Percentiles rank a stretch among this genome's conserved stretches.
Conservation (phyloP, 768 basidiomycete genomes). For the Vishniacozyma victoriae region DNA sequence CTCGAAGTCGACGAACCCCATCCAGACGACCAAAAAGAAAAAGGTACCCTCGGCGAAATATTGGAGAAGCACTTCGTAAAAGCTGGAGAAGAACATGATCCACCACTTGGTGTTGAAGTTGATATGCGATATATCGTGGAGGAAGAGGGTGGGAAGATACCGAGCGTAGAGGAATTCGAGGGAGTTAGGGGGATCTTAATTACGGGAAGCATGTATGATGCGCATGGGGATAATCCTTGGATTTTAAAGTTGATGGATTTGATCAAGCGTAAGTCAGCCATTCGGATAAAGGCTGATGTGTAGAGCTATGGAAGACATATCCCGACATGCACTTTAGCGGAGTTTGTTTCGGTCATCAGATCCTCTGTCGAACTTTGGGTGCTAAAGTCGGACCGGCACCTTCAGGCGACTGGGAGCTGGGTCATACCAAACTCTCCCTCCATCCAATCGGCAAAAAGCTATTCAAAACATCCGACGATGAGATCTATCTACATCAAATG, state of each 20-base stretch:
- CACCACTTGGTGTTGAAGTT: constrained; percentile 7
- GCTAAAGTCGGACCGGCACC: constrained; percentile 2
- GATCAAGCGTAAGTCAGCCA: constrained; percentile 6
- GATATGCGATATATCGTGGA: constrained; percentile 7
- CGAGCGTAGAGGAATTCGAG: constrained; percentile 1
- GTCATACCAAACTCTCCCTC: constrained; percentile 8
- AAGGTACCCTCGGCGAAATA: constrained; percentile 10
- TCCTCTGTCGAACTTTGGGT: constrained; percentile 8
- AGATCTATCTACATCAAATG: constrained; percentile 14
- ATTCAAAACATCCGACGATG: constrained; percentile 2
- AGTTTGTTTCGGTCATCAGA: constrained; percentile 12
- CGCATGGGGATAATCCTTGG: constrained; percentile 13
- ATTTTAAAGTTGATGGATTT: constrained; percentile 7
- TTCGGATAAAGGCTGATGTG: background rate
- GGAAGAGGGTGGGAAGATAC: constrained; percentile 11
- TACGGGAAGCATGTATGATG: constrained; percentile 15
- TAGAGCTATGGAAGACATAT: constrained; percentile 7
- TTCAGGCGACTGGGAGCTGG: constrained; percentile 9
- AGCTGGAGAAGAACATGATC: constrained; percentile 8
- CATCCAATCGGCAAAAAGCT: constrained; percentile 6
- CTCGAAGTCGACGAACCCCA: constrained; percentile 15
- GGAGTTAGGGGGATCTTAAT: constrained; percentile 9
- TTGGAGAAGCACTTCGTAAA: constrained; percentile 7
- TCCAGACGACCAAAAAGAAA: constrained; percentile 4
- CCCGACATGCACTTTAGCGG: constrained; percentile 8